Percentiles rank a stretch among this genome's conserved stretches.
phyloP scores from a whole-genome alignment of 495 filamentous ascomycete genomes.

The Daldinia caldariorum region DNA sequence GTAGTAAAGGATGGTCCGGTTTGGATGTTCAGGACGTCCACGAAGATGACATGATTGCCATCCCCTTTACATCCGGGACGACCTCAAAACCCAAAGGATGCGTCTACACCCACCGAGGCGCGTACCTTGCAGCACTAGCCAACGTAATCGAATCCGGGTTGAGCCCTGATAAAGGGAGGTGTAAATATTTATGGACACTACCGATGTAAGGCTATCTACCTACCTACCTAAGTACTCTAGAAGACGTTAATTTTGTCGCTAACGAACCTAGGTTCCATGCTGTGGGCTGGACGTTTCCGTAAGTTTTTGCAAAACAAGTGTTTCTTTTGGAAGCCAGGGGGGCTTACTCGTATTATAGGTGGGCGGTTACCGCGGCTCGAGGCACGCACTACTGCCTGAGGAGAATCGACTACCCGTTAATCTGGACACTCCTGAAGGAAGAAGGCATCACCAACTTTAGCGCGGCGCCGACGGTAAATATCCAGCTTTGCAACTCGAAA shows the following conservation, averaged over 20 bases:
- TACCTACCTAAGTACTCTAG: background rate
- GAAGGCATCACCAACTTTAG: slow-evolving; percentile 94
- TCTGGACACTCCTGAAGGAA: slow-evolving; percentile 86
- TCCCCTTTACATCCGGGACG: slow-evolving; percentile 88
- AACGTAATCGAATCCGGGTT: slow-evolving; percentile 91
- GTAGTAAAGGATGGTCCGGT: slow-evolving; percentile 77
- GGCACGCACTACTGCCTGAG: slow-evolving; percentile 95
- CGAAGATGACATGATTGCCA: slow-evolving; percentile 84
- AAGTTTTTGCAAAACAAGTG: slow-evolving; percentile 1
- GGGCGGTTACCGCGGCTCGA: slow-evolving; percentile 89
- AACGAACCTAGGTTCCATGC: slow-evolving; percentile 76
- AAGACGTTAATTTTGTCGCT: slow-evolving; percentile 3
- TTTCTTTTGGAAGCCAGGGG: slow-evolving; percentile 22
- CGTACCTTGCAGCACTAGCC: slow-evolving; percentile 82
- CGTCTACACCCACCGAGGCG: slow-evolving; percentile 87
- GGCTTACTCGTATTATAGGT: slow-evolving; percentile 62
- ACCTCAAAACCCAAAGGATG: slow-evolving; percentile 94
- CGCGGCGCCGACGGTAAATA: slow-evolving; percentile 96
- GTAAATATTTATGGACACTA: slow-evolving; percentile 89
- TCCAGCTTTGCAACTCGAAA: slow-evolving; percentile 79
- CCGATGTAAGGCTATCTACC: slow-evolving; percentile 68
- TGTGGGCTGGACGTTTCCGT: slow-evolving; percentile 83
- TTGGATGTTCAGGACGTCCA: slow-evolving; percentile 71
- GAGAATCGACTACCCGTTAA: slow-evolving; percentile 92
- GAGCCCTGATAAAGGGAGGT: slow-evolving; percentile 72